phyloP scores from a whole-genome alignment of 2,329 filamentous ascomycete genomes.

The Diaporthe batatas region DNA sequence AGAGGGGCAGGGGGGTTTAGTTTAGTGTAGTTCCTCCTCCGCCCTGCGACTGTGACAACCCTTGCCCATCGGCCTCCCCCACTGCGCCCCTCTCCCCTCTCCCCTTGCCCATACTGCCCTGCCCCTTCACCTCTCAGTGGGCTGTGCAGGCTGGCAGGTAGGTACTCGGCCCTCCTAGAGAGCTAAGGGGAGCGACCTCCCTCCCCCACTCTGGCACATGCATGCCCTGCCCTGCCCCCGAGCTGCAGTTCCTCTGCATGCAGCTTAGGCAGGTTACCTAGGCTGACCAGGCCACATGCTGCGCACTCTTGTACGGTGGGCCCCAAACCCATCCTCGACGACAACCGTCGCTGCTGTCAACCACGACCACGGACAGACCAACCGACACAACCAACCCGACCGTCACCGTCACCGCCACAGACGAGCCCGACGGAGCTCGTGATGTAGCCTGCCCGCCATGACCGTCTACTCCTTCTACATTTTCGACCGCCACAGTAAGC shows the following conservation, averaged over 20 bases:
- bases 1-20: neutral
- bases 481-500: constrained; percentile 95
- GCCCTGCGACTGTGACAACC: constrained; percentile 1
- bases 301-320: constrained; percentile 28
- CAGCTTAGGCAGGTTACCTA: constrained; percentile 1
- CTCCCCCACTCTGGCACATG: constrained; percentile 30
- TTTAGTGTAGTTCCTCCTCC: constrained; percentile 3
- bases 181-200: too few relatives aligned
- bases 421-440: constrained; percentile 37
- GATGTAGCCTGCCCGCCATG: constrained; percentile 68
- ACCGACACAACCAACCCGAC: neutral
- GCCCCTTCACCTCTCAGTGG: neutral
- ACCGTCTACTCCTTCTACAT: constrained; percentile 98
- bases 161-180: too few relatives aligned
- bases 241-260: neutral
- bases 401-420: neutral
- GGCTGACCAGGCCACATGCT: neutral
- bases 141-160: neutral
- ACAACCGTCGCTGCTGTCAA: constrained; percentile 4
- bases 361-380: constrained; percentile 4
- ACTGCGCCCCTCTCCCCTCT: neutral
- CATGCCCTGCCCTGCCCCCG: constrained; percentile 7
- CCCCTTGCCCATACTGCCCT: too few relatives aligned
- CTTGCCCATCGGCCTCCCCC: constrained; percentile 5
- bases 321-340: constrained; percentile 9